Evolutionary conservation across 352 stramenopile genomes (phyloP), one percentile per base, ranked within the genome.

Genomic region (Globisporangium radiosum): DNA sequence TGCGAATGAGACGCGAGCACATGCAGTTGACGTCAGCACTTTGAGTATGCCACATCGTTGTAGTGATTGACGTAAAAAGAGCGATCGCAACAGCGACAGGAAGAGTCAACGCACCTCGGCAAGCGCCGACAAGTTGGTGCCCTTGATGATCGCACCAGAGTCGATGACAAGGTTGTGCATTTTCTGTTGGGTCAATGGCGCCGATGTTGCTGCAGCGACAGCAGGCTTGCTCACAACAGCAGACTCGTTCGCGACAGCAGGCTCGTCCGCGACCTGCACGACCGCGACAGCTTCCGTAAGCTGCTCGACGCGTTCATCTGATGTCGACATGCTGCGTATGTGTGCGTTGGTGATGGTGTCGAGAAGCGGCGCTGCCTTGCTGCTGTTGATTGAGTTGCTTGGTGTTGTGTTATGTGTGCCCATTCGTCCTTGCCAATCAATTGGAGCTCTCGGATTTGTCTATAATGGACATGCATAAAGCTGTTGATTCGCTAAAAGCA

Each of bases 131-230:
- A 95, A 56, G 62, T 92, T 87, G 0, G 85, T 90, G 69, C 81
- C 75, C 62, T 94, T 95, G 72, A 95, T 95, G 62, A 95, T 90
- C 33, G 82, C 86, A 52, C 86, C 86, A 4, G 86, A 93, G 70
- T 95, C 86, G 47, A 95, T 73, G 33, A 95, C 80, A 14, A 95
- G 63, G 60, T 93, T 77, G 39, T 75, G 58, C 51, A 94, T 74
- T 66, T 92, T 91, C 72, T 88, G 88, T 40, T 67, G 71, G 8
- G 64, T 70, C 14, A 37, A 57, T 13, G 56, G 33, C 7, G 47
- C 36, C 19, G 53, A 14, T 45, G 44, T 53, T 17, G 25, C 37
- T 7, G 38, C 5, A 56, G 48, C 39, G 53, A 45, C 47, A 50
- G 56, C 48, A 50, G 19, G 10, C 19, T 25, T 25, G 19, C 19